phyloP scores from a whole-genome alignment of 2,329 filamentous ascomycete species.

The Cadophora gregata region DNA sequence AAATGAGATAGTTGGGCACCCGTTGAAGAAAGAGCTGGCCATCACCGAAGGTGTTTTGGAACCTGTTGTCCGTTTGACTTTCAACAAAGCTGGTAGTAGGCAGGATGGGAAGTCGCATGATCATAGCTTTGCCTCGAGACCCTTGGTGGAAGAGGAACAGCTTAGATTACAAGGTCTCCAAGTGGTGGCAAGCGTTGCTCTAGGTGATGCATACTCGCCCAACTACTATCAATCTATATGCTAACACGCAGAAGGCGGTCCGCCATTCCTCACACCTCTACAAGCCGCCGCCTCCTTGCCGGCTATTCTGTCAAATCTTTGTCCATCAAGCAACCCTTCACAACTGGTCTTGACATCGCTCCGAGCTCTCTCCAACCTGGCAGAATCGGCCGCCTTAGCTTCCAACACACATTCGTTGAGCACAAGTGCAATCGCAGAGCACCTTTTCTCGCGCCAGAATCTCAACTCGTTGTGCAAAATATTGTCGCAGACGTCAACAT shows the following conservation, averaged over 20 bases:
- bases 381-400: conserved; percentile 66
- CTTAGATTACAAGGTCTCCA: conserved; percentile 80
- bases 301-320: conserved; percentile 73
- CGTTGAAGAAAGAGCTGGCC: conserved; percentile 83
- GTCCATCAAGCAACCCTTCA: conserved; percentile 66
- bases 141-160: conserved; percentile 67
- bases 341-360: conserved; percentile 76
- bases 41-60: conserved; percentile 73
- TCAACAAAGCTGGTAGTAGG: conserved; percentile 47
- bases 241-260: conserved; percentile 65
- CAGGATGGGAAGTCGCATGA: conserved; percentile 55
- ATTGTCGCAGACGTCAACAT: conserved; percentile 62
- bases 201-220: conserved; percentile 62
- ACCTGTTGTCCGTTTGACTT: conserved; percentile 61
- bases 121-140: conserved; percentile 47
- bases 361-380: conserved; percentile 73
- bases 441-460: conserved; percentile 67
- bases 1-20: conserved; percentile 88
- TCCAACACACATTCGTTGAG: conserved; percentile 56
- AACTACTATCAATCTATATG: conserved; percentile 1
- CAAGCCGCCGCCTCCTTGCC: conserved; percentile 71
- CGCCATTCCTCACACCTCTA: conserved; percentile 77
- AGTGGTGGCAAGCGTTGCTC: conserved; percentile 83
- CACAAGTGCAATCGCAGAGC: conserved; percentile 61
- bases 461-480: conserved; percentile 70